A percentile compares a stretch with the other conserved stretches of the same genome.
These are phyloP conservation scores for Potentilla sterilis DNA, from an alignment of 306 rosid species.

Conservation along the genomic window DNA sequence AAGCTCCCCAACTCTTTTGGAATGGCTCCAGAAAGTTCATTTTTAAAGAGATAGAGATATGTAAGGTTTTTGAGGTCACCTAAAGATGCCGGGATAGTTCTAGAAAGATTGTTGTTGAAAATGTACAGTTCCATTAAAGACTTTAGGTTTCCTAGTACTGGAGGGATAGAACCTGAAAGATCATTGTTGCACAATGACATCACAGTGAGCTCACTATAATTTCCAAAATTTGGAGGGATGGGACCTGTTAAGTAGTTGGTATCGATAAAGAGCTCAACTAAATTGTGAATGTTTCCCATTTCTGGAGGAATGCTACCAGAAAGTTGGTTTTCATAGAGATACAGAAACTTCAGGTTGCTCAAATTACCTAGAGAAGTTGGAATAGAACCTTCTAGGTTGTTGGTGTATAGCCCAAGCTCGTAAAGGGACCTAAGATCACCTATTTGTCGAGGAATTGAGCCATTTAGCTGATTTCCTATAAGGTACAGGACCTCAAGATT, in stretches of 20 bases:
- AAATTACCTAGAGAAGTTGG: no score
- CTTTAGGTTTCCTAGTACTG: not conserved
- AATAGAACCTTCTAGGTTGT: no score
- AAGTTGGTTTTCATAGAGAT: no score
- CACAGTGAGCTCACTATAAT: not conserved
- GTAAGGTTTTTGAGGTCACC: not conserved
- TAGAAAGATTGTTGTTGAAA: not conserved
- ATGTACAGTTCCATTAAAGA: not conserved
- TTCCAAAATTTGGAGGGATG: constrained; percentile 21
- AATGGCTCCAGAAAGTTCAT: not conserved
- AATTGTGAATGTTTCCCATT: not conserved
- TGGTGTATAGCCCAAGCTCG: constrained; percentile 12
- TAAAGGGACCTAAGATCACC: constrained; percentile 12
- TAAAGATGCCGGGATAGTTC: not conserved
- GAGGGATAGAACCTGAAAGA: constrained; percentile 7
- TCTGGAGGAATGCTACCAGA: not conserved
- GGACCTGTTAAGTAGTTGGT: constrained; percentile 11
- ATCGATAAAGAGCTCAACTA: not conserved
- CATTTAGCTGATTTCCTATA: not conserved
- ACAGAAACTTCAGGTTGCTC: no score
- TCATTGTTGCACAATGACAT: not conserved
- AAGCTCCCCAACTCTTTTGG: no score
- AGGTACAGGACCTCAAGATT: not conserved
- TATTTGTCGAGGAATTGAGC: constrained; percentile 19
- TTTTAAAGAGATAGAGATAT: not conserved